Evolutionary conservation across 208 protist species (phyloP).

Genomic region (Crithidia acanthocephali): DNA sequence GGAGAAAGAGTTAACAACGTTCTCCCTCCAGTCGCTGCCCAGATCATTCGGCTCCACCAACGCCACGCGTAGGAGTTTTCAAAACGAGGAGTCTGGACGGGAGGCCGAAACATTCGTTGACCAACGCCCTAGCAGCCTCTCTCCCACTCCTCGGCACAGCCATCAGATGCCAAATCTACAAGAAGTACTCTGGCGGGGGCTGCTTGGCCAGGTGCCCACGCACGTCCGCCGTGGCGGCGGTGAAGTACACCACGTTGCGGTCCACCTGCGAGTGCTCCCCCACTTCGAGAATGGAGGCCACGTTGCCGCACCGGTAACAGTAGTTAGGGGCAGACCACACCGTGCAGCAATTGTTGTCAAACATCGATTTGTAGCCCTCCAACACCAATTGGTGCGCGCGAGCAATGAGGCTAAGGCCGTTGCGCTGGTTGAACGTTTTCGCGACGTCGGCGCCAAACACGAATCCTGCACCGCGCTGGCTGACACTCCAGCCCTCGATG

Average conservation of each 20-base stretch:
- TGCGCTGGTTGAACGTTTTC: constrained; percentile 86
- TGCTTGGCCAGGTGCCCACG: constrained; percentile 89
- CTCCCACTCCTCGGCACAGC: not conserved
- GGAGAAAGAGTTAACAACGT: not conserved
- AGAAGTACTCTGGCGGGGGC: constrained; percentile 86
- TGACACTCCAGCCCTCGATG: constrained; percentile 84
- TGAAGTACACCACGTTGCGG: constrained; percentile 81
- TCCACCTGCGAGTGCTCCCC: constrained; percentile 79
- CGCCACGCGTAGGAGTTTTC: too few species aligned
- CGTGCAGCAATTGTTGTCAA: constrained; percentile 93
- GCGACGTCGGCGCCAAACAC: constrained; percentile 86
- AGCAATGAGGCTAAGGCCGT: constrained; percentile 87
- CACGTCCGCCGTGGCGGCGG: constrained; percentile 69
- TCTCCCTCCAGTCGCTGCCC: too few species aligned
- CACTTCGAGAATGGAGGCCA: constrained; percentile 94
- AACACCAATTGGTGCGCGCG: constrained; percentile 93
- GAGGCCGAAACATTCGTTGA: too few species aligned
- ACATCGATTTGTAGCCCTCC: constrained; percentile 96
- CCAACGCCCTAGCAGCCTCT: too few species aligned
- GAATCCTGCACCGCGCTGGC: constrained; percentile 87
- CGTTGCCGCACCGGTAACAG: constrained; percentile 96
- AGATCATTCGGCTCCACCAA: too few species aligned
- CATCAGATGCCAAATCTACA: not conserved
- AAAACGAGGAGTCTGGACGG: too few species aligned
- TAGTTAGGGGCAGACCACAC: constrained; percentile 97